Evolutionary conservation across 805 yeast species (phyloP), one percentile per base, ranked within the genome.

Genomic region (Saccharomycopsis javanensis): DNA sequence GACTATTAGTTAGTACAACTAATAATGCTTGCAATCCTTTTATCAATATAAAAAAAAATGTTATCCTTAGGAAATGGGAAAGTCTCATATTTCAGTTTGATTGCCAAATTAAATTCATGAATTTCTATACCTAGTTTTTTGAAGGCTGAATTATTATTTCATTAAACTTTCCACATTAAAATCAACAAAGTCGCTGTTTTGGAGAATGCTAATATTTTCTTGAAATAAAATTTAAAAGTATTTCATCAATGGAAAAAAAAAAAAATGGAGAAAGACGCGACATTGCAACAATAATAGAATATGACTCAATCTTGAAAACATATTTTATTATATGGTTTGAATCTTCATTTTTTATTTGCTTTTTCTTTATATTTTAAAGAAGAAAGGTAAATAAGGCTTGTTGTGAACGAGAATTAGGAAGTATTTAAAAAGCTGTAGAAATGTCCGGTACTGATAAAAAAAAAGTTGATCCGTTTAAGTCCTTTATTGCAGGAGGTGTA

Each of bases 401-500:
- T n/a, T 31, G 11, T 7, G 13, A 15, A 31, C 10, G 11, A 31
- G 11, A 31, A 31, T 5, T 5, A 15, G 4, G 11, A 8, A 31
- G 13, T 5, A 4, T 31, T n/a, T n/a, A n/a, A n/a, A 37, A 38
- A 18, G 7, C 20, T 13, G 45, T 23, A 7, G 28, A 18, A 20
- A 48, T 48, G 51, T 48, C 51, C 16, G 28, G 5, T 16, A 5
- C 48, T 20, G 35, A 52, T 4, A 52, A 52, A 35, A 57, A 64
- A 35, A 68, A 78, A 67, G 79, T 81, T 13, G 92, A 86, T 67
- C 92, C 94, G 1, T 66, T 79, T 60, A 82, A 86, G 65, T 88
- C 97, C 1, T 89, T 92, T 66, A 75, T 91, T 28, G 98, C 97
- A 5, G 99, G 99, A 57, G 97, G 97, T 55, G 77, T 87, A 0